phyloP scores from a whole-genome alignment of 1,284 basidiomycete genomes.

The Rhizopogon hawkerae region DNA sequence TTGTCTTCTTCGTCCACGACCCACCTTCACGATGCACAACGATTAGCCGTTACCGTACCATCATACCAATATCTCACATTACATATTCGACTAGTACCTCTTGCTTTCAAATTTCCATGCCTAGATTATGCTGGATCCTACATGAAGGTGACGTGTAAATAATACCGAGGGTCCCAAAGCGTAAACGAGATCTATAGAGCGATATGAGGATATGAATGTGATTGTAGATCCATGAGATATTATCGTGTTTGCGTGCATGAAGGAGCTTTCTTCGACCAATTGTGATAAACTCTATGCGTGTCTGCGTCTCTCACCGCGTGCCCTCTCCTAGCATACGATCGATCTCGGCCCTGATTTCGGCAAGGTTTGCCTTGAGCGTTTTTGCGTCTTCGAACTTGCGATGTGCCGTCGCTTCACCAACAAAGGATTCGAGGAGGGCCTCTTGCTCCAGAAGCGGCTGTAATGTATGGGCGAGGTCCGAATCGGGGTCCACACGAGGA shows the following conservation, averaged over 20 bases:
- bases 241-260: conserved; percentile 1
- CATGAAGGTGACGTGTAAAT: background rate
- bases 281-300: background rate
- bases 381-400: conserved; percentile 88
- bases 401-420: conserved; percentile 74
- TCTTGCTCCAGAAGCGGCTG: conserved; percentile 90
- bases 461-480: conserved; percentile 59
- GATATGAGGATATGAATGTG: background rate
- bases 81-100: conserved; percentile 3
- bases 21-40: background rate
- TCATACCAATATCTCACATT: conserved; percentile 4
- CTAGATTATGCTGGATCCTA: conserved; percentile 3
- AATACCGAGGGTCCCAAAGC: background rate
- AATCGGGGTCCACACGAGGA: conserved; percentile 50
- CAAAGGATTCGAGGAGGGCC: conserved; percentile 73
- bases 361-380: conserved; percentile 64
- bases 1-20: background rate
- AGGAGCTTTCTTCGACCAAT: background rate
- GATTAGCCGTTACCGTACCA: background rate
- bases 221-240: conserved; percentile 12
- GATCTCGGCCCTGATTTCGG: conserved; percentile 76
- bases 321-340: conserved; percentile 50
- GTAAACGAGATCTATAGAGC: background rate
- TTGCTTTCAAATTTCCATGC: conserved; percentile 1
- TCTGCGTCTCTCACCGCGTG: conserved; percentile 10